These are phyloP conservation scores for Camptophora hylomeconis DNA, from an alignment of 2,329 filamentous ascomycete species.

Conservation along the genomic window DNA sequence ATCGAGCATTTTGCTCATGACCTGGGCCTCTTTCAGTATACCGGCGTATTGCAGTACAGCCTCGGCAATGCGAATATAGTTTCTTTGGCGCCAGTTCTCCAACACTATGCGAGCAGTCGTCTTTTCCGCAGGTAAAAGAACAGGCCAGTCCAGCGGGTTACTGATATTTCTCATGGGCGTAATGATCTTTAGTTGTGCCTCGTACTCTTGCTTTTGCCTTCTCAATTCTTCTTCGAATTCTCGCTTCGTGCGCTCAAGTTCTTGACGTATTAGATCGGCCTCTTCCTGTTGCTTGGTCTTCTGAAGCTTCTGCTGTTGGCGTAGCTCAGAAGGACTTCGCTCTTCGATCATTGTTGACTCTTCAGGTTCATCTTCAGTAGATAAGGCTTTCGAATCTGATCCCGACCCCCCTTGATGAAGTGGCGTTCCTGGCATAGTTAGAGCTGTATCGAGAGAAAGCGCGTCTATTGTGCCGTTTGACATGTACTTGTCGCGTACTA, in stretches of 20 bases:
- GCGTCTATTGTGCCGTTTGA: slow-evolving; percentile 79
- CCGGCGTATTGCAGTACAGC: slow-evolving; percentile 77
- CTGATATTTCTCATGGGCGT: slow-evolving; percentile 29
- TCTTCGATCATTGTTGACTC: too few relatives aligned
- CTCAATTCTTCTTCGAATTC: slow-evolving; percentile 81
- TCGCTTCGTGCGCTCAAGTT: slow-evolving; percentile 61
- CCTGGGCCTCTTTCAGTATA: slow-evolving; percentile 84
- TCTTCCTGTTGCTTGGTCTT: slow-evolving; percentile 78
- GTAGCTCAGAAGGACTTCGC: too few relatives aligned
- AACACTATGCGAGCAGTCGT: slow-evolving; percentile 54
- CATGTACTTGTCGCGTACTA: slow-evolving; percentile 84
- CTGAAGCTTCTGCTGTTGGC: slow-evolving; percentile 70
- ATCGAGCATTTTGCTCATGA: slow-evolving; percentile 94
- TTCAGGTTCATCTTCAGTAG: slow-evolving; percentile 72
- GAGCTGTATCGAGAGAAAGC: slow-evolving; percentile 81
- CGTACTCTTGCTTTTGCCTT: slow-evolving; percentile 70
- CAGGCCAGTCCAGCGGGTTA: slow-evolving; percentile 24
- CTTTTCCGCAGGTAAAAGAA: slow-evolving; percentile 58
- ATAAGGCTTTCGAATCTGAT: slow-evolving; percentile 38
- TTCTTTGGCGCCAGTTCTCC: slow-evolving; percentile 66
- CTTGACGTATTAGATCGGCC: slow-evolving; percentile 63
- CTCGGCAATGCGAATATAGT: slow-evolving; percentile 90
- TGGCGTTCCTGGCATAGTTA: slow-evolving; percentile 91
- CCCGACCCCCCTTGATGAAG: slow-evolving; percentile 47
- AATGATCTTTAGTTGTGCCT: slow-evolving; percentile 69